phyloP scores from a whole-genome alignment of 352 stramenopile genomes.

The Pythium dissotocum region DNA sequence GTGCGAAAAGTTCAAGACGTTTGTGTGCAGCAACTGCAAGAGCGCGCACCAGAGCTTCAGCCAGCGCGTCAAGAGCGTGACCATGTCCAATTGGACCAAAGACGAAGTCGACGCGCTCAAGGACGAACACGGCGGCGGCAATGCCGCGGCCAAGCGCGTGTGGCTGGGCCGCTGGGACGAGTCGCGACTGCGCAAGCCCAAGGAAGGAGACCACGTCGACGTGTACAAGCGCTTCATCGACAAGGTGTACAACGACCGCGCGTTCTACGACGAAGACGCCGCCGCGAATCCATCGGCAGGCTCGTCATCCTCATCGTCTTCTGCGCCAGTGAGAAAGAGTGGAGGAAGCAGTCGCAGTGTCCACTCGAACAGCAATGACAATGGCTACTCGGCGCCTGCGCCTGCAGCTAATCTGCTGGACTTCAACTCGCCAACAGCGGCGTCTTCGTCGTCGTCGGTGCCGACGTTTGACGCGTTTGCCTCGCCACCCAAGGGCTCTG shows the following conservation, averaged over 20 bases:
- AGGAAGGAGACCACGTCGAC: constrained; percentile 72
- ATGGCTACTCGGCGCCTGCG: neutral
- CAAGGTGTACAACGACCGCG: constrained; percentile 79
- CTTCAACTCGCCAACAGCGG: constrained; percentile 40
- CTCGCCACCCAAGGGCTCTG: constrained; percentile 20
- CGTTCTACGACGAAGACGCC: constrained; percentile 67
- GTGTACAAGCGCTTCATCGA: constrained; percentile 89
- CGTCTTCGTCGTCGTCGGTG: constrained; percentile 23
- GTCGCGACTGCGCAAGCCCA: constrained; percentile 62
- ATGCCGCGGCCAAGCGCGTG: constrained; percentile 77
- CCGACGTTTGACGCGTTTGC: constrained; percentile 50
- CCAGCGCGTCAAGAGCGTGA: constrained; percentile 94
- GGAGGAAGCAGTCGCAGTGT: constrained; percentile 7
- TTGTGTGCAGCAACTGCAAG: constrained; percentile 96
- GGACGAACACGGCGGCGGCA: constrained; percentile 86
- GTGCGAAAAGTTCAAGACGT: constrained; percentile 92
- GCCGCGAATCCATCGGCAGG: constrained; percentile 3
- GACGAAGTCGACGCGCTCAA: constrained; percentile 89
- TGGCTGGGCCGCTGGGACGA: constrained; percentile 89
- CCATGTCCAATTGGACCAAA: constrained; percentile 94
- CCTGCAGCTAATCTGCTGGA: constrained; percentile 55
- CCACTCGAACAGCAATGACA: neutral
- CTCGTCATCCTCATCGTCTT: neutral
- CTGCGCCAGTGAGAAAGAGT: neutral
- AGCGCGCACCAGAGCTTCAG: constrained; percentile 93